Conservation (phyloP, 495 filamentous ascomycete genomes). For the Neurospora sp. region DNA sequence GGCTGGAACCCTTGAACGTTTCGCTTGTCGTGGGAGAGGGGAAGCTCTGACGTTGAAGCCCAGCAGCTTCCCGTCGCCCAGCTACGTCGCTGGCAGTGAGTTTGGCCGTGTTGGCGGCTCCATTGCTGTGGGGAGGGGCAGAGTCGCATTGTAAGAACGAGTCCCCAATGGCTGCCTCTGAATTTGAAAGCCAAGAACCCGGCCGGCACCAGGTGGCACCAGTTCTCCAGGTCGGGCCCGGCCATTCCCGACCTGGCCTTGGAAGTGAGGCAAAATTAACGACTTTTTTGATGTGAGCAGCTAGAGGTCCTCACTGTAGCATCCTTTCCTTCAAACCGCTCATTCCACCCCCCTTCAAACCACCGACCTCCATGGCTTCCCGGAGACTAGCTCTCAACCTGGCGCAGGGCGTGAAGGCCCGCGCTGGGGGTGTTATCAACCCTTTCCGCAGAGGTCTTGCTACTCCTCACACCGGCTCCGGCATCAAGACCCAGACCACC, state of each 20-base stretch:
- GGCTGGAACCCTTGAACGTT: not conserved
- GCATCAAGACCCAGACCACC: conserved; percentile 79
- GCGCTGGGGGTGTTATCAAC: conserved; percentile 57
- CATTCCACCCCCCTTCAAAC: conserved; percentile 24
- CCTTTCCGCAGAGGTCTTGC: conserved; percentile 75
- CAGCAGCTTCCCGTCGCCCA: conserved; percentile 1
- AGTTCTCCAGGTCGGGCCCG: not conserved
- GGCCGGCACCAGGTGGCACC: not conserved
- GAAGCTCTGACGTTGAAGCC: not conserved
- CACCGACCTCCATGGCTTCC: conserved; percentile 70
- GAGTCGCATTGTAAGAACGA: not conserved
- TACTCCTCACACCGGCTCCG: conserved; percentile 52
- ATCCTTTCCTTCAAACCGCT: conserved; percentile 35
- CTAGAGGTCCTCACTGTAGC: conserved; percentile 1
- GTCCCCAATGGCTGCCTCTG: not conserved
- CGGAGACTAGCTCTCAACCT: conserved; percentile 84
- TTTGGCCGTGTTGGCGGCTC: not conserved
- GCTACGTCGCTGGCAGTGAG: not conserved
- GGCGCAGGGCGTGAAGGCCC: conserved; percentile 73
- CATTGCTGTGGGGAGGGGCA: not conserved
- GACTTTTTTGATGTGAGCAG: conserved; percentile 21
- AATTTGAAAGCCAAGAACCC: not conserved
- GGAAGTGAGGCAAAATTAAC: conserved; percentile 28
- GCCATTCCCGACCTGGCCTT: conserved; percentile 17
- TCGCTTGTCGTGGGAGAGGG: not conserved